A percentile compares a stretch with the other conserved stretches of the same genome.
phyloP scores from a whole-genome alignment of 225 moss, liverwort and hornwort genomes.

The Asterella californica region DNA sequence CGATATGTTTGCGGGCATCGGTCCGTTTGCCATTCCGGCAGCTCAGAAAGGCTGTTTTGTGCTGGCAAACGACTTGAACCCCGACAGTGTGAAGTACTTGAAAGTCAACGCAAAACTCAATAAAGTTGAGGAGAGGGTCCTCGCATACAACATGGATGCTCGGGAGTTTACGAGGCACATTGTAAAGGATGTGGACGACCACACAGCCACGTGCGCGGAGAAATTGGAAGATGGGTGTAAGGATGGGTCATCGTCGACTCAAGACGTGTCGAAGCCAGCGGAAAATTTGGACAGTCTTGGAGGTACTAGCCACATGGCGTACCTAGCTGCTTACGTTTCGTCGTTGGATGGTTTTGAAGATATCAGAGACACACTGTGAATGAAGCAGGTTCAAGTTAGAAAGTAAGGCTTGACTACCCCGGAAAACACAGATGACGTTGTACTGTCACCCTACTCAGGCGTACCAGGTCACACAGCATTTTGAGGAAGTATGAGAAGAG shows the following conservation, averaged over 20 bases:
- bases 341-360: background rate
- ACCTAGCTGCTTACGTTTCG: background rate
- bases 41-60: constrained; percentile 81
- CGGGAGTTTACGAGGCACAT: constrained; percentile 77
- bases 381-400: no score
- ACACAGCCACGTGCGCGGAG: background rate
- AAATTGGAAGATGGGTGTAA: background rate
- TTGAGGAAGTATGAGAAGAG: background rate
- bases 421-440: no score
- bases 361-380: background rate
- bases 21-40: constrained; percentile 94
- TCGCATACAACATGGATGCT: constrained; percentile 84
- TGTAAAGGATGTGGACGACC: constrained; percentile 31
- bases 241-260: constrained; percentile 2
- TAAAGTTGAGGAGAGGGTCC: constrained; percentile 66
- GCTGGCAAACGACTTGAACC: constrained; percentile 91
- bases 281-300: background rate
- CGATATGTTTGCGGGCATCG: constrained; percentile 98
- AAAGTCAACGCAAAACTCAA: constrained; percentile 68
- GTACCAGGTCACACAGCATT: background rate
- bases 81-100: constrained; percentile 75
- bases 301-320: constrained; percentile 2
- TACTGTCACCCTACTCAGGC: no score
- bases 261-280: background rate
- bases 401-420: no score